These are phyloP conservation scores for Microdochium bolleyi DNA, from an alignment of 2,329 filamentous ascomycete genomes.

Conservation along the genomic window DNA sequence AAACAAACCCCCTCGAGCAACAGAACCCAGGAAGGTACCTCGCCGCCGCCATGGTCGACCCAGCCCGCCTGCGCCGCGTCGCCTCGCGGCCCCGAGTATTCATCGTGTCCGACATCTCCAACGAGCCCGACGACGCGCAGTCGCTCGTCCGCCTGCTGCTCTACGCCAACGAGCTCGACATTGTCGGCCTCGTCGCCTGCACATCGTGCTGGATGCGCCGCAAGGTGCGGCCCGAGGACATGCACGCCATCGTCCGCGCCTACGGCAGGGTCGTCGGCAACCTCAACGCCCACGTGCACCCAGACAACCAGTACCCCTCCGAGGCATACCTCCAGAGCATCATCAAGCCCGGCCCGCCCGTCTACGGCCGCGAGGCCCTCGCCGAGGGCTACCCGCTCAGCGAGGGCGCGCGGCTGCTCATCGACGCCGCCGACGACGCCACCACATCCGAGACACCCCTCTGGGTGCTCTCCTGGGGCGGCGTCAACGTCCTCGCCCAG, in stretches of 20 bases:
- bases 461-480: constrained; percentile 41
- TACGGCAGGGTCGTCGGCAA: constrained; percentile 28
- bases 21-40: too few species aligned
- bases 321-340: constrained; percentile 17
- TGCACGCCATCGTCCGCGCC: constrained; percentile 23
- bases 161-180: constrained; percentile 28
- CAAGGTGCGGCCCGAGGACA: constrained; percentile 21
- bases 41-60: neutral
- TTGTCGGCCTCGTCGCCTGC: constrained; percentile 22
- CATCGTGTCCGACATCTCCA: constrained; percentile 25
- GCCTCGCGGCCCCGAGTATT: constrained; percentile 17
- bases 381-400: constrained; percentile 19
- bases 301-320: constrained; percentile 24
- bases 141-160: constrained; percentile 24
- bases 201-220: constrained; percentile 28
- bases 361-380: constrained; percentile 13
- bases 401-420: constrained; percentile 20
- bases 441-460: constrained; percentile 26
- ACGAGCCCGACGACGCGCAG: constrained; percentile 27
- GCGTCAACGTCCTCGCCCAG: constrained; percentile 38
- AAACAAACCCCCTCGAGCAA: too few species aligned
- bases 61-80: neutral
- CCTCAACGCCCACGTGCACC: constrained; percentile 32
- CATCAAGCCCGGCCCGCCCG: constrained; percentile 22
- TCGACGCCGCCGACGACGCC: constrained; percentile 25